Evolutionary conservation across 495 filamentous ascomycete genomes (phyloP).

Genomic region (Lasiosphaeria hispida): DNA sequence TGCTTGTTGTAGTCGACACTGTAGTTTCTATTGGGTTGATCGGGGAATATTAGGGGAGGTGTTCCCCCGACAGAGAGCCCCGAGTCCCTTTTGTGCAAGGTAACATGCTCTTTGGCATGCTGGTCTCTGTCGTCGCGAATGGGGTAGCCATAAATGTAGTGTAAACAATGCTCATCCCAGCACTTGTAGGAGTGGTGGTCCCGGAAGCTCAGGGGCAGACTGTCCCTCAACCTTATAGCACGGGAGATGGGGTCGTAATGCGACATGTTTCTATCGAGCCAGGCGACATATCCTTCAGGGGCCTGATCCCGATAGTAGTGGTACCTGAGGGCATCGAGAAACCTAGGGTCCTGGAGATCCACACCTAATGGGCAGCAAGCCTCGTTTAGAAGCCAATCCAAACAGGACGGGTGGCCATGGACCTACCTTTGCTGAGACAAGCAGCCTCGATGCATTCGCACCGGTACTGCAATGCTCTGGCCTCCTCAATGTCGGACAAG

Average conservation of each 20-base stretch:
- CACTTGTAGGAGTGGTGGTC: constrained; percentile 47
- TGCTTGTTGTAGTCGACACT: constrained; percentile 36
- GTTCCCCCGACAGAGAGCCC: constrained; percentile 42
- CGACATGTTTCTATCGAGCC: constrained; percentile 46
- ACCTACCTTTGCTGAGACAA: constrained; percentile 48
- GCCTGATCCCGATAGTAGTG: constrained; percentile 37
- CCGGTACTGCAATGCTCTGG: constrained; percentile 46
- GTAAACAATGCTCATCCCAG: constrained; percentile 49
- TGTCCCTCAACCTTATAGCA: constrained; percentile 40
- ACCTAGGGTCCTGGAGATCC: constrained; percentile 43
- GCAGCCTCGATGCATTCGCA: constrained; percentile 52
- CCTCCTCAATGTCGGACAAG: constrained; percentile 50
- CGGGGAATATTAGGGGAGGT: constrained; percentile 37
- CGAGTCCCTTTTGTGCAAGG: constrained; percentile 41
- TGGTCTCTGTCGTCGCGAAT: constrained; percentile 46
- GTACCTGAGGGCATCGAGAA: constrained; percentile 40
- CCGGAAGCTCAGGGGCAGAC: constrained; percentile 38
- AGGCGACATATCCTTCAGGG: constrained; percentile 42
- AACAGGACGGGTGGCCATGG: constrained; percentile 3
- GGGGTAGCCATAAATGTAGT: constrained; percentile 51
- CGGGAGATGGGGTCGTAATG: constrained; percentile 46
- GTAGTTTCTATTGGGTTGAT: constrained; percentile 30
- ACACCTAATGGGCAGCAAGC: constrained; percentile 33
- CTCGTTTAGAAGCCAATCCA: not conserved
- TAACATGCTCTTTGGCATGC: constrained; percentile 44